Conservation (phyloP, 2,329 filamentous ascomycete species). For the Paecilomyces dactylethromorphus region DNA sequence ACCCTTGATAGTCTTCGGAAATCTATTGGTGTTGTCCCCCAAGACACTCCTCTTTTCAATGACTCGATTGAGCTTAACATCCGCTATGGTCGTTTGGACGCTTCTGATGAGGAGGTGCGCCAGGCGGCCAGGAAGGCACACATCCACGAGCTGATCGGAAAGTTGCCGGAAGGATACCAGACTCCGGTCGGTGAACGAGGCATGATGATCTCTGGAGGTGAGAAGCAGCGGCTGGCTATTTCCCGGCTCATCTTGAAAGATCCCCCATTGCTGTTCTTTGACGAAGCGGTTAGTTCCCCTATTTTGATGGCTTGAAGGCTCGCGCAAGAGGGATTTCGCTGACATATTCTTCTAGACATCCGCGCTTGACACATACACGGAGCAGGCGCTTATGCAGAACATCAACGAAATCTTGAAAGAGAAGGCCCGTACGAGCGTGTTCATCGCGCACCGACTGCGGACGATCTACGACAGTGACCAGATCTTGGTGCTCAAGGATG, state of each 20-base stretch:
- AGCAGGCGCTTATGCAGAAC: constrained; percentile 81
- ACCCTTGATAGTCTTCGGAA: constrained; percentile 73
- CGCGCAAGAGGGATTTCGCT: background rate
- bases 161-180: constrained; percentile 79
- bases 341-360: constrained; percentile 51
- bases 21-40: constrained; percentile 89
- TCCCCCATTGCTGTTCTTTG: constrained; percentile 84
- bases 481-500: constrained; percentile 84
- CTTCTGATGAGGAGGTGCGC: constrained; percentile 63
- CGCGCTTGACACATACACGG: constrained; percentile 86
- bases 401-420: constrained; percentile 90
- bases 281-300: constrained; percentile 63
- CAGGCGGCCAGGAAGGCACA: constrained; percentile 75
- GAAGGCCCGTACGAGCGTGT: constrained; percentile 84
- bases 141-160: constrained; percentile 73
- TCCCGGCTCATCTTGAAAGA: constrained; percentile 81
- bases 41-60: constrained; percentile 96
- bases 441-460: constrained; percentile 84
- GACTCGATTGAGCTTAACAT: constrained; percentile 96
- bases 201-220: constrained; percentile 93
- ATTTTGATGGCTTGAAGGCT: background rate
- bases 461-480: constrained; percentile 92
- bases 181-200: constrained; percentile 91
- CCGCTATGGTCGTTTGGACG: constrained; percentile 77
- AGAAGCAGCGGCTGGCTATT: constrained; percentile 86